Evolutionary conservation across 2,329 filamentous ascomycete genomes (phyloP), one percentile per base, ranked within the genome.

Genomic region (Claviceps lovelessii): DNA sequence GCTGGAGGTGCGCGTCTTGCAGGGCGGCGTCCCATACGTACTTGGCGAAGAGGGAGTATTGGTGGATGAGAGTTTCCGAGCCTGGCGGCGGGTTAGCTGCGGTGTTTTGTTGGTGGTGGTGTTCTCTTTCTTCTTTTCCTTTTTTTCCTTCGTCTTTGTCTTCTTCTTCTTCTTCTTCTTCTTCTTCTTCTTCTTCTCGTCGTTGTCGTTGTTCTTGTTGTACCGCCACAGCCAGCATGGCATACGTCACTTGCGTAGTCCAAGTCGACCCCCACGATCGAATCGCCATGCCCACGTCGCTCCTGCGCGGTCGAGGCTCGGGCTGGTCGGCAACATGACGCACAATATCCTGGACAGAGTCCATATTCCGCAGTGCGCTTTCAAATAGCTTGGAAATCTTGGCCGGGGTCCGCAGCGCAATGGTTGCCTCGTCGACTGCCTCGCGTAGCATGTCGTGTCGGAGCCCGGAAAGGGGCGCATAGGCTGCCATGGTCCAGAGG

Each of bases 401-500:
- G 11, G 51, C 33, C 1, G 58, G 42, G 19, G 52, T 37, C 52
- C 54, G 53, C 33, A 59, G 52, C 13, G 59, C 51, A 10, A 23
- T 45, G 4, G 52, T 50, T 10, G 54, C 56, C 35, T 59, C 58
- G 23, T 57, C 55, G 28, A 60, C 58, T 4, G 48, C 53, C 42
- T 58, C 42, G 45, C 23, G 41, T 4, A 53, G 55, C 31, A 41
- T 55, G 0, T 13, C 47, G 1, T 55, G 48, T 17, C 55, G 57
- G 7, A 61, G 53, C 10, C 42, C 54, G 3, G 55, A 54, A 8
- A 61, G 31, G 11, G 58, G 60, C 5, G 56, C 50, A 35, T 55
- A 59, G 31, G 56, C 57, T 3, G 52, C 58, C 56, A 61, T 55
- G 51, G 44, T 54, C 58, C 60, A 61, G 6, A 59, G 50, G 49